A percentile compares a stretch with the other conserved stretches of the same genome.
These are phyloP conservation scores for Rhododendron molle DNA, from an alignment of 148 eudicot species.

Conservation along the genomic window DNA sequence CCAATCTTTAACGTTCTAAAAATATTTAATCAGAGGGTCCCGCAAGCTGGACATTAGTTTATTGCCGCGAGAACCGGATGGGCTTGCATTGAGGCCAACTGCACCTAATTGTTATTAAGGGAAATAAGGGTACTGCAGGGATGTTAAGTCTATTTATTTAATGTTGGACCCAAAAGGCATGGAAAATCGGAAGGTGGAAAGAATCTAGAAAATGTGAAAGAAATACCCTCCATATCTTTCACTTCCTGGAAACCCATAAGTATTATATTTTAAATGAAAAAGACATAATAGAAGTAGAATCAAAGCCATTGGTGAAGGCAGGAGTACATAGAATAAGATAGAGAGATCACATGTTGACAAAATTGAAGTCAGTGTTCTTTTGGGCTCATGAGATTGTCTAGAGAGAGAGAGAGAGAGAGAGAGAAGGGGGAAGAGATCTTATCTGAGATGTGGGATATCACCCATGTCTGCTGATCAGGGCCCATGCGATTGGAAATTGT, in stretches of 20 bases:
- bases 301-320: constrained; percentile 16
- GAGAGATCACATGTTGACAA: constrained; percentile 2
- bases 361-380: constrained; percentile 13
- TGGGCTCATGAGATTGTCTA: constrained; percentile 1
- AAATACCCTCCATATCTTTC: background rate
- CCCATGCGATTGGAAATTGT: constrained; percentile 1
- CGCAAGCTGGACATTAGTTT: background rate
- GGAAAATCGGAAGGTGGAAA: constrained; percentile 1
- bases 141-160: background rate
- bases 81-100: background rate
- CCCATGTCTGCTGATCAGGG: constrained; percentile 5
- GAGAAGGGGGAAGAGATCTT: constrained; percentile 14
- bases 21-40: background rate
- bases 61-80: background rate
- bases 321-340: background rate
- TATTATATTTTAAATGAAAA: background rate
- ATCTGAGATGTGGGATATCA: constrained; percentile 23
- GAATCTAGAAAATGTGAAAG: background rate
- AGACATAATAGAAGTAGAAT: constrained; percentile 3
- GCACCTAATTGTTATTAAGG: background rate
- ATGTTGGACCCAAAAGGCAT: background rate
- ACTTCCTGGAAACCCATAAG: background rate
- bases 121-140: background rate
- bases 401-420: constrained; percentile 10
- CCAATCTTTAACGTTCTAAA: background rate